Evolutionary conservation across 1,139 yeast genomes (phyloP).

Genomic region (Yamadazyma conglobata): DNA sequence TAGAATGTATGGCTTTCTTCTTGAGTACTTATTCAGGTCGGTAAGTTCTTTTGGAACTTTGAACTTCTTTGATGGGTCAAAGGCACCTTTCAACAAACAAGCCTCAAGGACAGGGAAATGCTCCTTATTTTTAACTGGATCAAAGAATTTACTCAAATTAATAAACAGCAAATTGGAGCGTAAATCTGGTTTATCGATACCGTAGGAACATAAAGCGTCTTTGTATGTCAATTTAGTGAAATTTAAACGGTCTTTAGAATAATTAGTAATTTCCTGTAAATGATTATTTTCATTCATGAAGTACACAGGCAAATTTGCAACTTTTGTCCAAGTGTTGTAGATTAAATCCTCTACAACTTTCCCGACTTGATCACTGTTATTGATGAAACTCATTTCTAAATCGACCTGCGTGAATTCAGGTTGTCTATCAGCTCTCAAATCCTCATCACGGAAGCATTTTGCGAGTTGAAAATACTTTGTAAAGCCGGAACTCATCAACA

Average conservation of each 20-base stretch:
- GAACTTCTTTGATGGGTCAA: constrained; percentile 22
- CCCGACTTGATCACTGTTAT: constrained; percentile 62
- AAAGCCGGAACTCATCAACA: constrained; percentile 91
- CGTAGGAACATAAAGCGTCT: constrained; percentile 70
- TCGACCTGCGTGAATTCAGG: constrained; percentile 97
- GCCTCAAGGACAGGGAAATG: constrained; percentile 70
- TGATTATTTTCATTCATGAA: constrained; percentile 22
- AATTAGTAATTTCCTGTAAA: constrained; percentile 21
- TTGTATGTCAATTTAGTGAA: constrained; percentile 55
- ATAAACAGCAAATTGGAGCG: constrained; percentile 56
- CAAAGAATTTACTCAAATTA: constrained; percentile 43
- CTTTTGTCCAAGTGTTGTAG: constrained; percentile 51
- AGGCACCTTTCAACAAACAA: constrained; percentile 55
- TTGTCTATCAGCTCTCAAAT: constrained; percentile 89
- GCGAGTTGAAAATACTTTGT: constrained; percentile 87
- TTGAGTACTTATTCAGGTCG: constrained; percentile 47
- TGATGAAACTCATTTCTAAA: constrained; percentile 86
- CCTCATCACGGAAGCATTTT: constrained; percentile 93
- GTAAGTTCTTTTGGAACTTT: constrained; percentile 31
- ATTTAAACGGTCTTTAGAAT: constrained; percentile 15
- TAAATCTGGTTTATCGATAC: constrained; percentile 94
- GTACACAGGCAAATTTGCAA: constrained; percentile 39
- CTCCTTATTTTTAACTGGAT: constrained; percentile 24
- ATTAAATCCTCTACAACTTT: constrained; percentile 60
- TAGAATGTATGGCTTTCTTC: constrained; percentile 58